A percentile compares a stretch with the other conserved stretches of the same genome.
These are phyloP conservation scores for Calycina marina DNA, from an alignment of 2,329 filamentous ascomycete species.

Conservation along the genomic window DNA sequence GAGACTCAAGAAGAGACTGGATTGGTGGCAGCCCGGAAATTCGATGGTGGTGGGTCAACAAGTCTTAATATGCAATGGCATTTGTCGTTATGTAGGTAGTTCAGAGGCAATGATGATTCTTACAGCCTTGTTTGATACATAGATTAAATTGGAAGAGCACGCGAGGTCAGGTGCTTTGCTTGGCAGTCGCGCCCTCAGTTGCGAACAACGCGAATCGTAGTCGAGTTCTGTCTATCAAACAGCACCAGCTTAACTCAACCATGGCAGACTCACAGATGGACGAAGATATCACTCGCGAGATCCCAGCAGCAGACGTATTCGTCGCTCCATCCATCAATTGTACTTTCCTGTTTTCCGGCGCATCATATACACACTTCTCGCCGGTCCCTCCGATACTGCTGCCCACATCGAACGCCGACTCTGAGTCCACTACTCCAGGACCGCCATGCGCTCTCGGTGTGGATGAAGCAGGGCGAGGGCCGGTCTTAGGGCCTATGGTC, in stretches of 20 bases:
- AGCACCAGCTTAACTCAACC: too few species aligned
- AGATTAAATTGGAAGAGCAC: too few species aligned
- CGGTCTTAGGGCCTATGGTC: slow-evolving; percentile 74
- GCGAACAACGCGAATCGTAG: too few species aligned
- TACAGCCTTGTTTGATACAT: too few species aligned
- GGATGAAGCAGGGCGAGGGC: slow-evolving; percentile 86
- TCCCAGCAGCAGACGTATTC: slow-evolving; percentile 30
- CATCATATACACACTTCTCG: slow-evolving; percentile 60
- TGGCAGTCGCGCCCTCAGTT: too few species aligned
- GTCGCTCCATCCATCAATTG: slow-evolving; percentile 55
- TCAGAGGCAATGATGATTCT: too few species aligned
- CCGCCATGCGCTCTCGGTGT: slow-evolving; percentile 69
- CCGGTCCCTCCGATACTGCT: slow-evolving; percentile 48
- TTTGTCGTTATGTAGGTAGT: too few species aligned
- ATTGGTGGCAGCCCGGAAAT: too few species aligned
- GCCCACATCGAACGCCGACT: slow-evolving; percentile 14
- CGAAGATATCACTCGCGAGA: slow-evolving; percentile 21
- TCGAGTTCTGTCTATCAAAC: too few species aligned
- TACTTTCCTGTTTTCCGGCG: slow-evolving; percentile 42
- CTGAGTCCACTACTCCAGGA: slow-evolving; percentile 21
- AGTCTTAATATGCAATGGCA: too few species aligned
- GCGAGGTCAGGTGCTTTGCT: neutral
- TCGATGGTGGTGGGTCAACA: too few species aligned
- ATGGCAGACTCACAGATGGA: slow-evolving; percentile 25
- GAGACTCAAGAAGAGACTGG: too few species aligned